Evolutionary conservation across 116 monocot genomes (phyloP), one percentile per base, ranked within the genome.

Genomic region (Dioscorea cayenensis): DNA sequence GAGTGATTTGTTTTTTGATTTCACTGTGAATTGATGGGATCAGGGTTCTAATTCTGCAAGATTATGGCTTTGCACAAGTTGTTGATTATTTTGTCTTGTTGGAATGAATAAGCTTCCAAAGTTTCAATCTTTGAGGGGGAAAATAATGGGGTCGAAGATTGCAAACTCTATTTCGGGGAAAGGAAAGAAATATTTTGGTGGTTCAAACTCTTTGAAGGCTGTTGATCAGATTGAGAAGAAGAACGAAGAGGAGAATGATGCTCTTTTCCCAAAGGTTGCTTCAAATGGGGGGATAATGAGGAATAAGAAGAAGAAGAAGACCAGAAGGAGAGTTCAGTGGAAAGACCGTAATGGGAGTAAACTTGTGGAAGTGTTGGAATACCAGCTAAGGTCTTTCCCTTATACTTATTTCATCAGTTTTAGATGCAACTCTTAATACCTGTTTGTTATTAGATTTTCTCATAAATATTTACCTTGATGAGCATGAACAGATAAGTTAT

Each of bases 271-370:
- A 1, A 10, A 21, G 3, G 62, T 11, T 62, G 62, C 23, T 23
- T 61, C 36, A 18, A 74, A 79, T 23, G 85, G 77, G 63, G 73
- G 79, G 16, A 60, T 70, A 17, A 51, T 6, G 37, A 65, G 35
- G 66, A 83, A 60, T 66, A 65, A 73, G 72, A 68, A 50, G 66
- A 72, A 65, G 68, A 73, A 68, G 72, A 78, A 64, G 43, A 27
- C 74, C 51, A 84, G 67, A 71, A 75, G 81, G 77, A 87, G 76
- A 62, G 87, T 87, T 21, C 87, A 75, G 74, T 87, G 87, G 87
- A 87, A 84, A 19, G 87, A 87, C 66, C 62, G 74, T 7, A 78
- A 87, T n/a, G 87, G 87, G 16, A 66, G 76, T 71, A 87, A 81
- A 73, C 78, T 87, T 19, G 87, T 72, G 3, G 73, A 87, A 60